A percentile compares a stretch with the other conserved stretches of the same genome.
Evolutionary conservation across 257 asterid species (phyloP).

Genomic region (Lithospermum erythrorhizon): DNA sequence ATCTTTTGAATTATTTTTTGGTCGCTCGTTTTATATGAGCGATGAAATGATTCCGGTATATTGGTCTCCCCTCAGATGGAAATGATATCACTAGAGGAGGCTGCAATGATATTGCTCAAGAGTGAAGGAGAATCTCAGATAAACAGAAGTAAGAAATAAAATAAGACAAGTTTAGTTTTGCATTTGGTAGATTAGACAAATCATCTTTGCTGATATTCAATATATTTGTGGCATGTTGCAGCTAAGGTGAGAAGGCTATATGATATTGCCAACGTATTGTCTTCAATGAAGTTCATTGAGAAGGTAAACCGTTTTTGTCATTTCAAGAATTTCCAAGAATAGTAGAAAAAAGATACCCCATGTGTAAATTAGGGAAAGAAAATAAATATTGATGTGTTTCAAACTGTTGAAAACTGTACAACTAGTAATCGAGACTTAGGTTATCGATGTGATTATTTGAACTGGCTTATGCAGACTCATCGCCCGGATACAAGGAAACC

Average conservation of each 20-base stretch:
- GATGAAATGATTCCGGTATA: neutral
- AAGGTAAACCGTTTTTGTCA: conserved; percentile 38
- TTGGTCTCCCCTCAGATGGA: conserved; percentile 43
- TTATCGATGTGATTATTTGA: neutral
- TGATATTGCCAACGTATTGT: conserved; percentile 89
- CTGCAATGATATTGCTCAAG: conserved; percentile 89
- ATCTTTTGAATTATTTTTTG: neutral
- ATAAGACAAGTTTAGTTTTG: neutral
- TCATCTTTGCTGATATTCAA: conserved; percentile 7
- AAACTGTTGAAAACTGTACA: no score
- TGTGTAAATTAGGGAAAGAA: no score
- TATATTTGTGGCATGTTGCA: conserved; percentile 25
- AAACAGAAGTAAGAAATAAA: conserved; percentile 60
- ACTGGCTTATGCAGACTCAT: conserved; percentile 49
- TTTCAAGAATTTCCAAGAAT: neutral
- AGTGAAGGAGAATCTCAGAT: conserved; percentile 72
- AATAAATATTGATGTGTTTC: no score
- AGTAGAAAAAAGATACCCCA: no score
- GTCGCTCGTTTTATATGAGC: neutral
- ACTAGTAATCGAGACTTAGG: no score
- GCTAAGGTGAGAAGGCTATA: conserved; percentile 91
- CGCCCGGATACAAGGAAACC: conserved; percentile 95
- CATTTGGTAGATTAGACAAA: conserved; percentile 5
- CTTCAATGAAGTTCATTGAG: conserved; percentile 89
- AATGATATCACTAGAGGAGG: conserved; percentile 87